Conservation (phyloP, 495 filamentous ascomycete species). For the Echria macrotheca region DNA sequence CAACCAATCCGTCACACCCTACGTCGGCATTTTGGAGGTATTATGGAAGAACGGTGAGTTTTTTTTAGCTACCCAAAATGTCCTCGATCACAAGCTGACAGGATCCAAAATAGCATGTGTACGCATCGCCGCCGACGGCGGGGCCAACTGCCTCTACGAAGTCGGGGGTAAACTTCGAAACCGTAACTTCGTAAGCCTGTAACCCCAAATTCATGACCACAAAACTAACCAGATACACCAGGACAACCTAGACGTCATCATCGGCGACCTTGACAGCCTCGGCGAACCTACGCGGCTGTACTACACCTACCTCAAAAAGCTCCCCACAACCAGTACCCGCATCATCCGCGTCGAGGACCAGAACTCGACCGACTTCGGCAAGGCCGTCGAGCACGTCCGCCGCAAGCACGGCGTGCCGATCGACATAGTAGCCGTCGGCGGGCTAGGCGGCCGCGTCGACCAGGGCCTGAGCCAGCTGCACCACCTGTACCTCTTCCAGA, state of each 20-base stretch:
- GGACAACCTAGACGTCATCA: constrained; percentile 61
- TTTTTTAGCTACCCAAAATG: background rate
- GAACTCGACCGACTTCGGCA: constrained; percentile 69
- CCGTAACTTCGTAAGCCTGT: constrained; percentile 15
- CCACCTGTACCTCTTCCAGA: constrained; percentile 61
- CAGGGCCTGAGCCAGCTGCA: constrained; percentile 86
- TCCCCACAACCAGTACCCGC: constrained; percentile 26
- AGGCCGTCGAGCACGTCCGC: constrained; percentile 51
- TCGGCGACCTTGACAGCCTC: constrained; percentile 89
- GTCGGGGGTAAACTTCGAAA: constrained; percentile 26
- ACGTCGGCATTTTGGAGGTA: constrained; percentile 40
- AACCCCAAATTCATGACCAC: background rate
- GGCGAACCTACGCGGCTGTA: constrained; percentile 48
- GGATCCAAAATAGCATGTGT: constrained; percentile 39
- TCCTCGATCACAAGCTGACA: constrained; percentile 14
- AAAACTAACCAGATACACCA: constrained; percentile 11
- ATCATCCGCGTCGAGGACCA: constrained; percentile 69
- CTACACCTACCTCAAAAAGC: constrained; percentile 44
- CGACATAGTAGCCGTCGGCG: constrained; percentile 68
- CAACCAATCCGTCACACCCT: constrained; percentile 62
- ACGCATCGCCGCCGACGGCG: constrained; percentile 81
- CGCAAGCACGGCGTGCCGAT: constrained; percentile 16
- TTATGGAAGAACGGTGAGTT: constrained; percentile 56
- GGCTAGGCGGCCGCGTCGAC: constrained; percentile 83
- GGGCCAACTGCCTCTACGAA: constrained; percentile 75